A percentile compares a stretch with the other conserved stretches of the same genome.
Evolutionary conservation across 106 monocot species (phyloP).

Genomic region (Gastrodia elata): DNA sequence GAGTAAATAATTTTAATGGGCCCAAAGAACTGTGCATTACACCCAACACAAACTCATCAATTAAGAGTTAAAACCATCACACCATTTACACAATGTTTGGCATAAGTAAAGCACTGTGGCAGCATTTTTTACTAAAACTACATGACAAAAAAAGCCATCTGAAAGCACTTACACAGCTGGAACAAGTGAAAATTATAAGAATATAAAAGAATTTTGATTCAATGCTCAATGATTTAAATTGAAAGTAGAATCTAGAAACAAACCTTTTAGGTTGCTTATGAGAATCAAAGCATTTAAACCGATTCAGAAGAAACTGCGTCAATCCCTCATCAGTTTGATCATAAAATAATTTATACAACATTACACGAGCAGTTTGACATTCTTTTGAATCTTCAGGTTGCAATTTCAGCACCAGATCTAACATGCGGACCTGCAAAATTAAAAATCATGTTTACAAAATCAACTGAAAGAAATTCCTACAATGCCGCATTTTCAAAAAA

Average conservation of each 20-base stretch:
- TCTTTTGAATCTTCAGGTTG: constrained; percentile 74
- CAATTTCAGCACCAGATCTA: constrained; percentile 77
- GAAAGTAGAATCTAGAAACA: constrained; percentile 1
- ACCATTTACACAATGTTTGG: no score
- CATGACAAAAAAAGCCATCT: background rate
- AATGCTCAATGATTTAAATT: background rate
- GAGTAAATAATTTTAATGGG: no score
- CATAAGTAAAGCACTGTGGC: no score
- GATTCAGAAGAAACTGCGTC: constrained; percentile 67
- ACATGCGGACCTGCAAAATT: constrained; percentile 65
- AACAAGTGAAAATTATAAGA: background rate
- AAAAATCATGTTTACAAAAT: background rate
- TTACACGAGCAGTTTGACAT: constrained; percentile 65
- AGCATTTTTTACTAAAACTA: no score
- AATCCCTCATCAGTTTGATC: constrained; percentile 94
- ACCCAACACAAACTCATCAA: no score
- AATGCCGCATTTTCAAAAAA: background rate
- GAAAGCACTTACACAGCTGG: no score
- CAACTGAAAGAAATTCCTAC: background rate
- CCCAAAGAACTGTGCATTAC: no score
- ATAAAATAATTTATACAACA: constrained; percentile 90
- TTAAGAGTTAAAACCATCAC: no score
- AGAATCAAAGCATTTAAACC: constrained; percentile 66
- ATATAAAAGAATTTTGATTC: background rate
- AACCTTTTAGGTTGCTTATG: constrained; percentile 93